phyloP scores from a whole-genome alignment of 176 grass and related monocot species.

The Triticum urartu region DNA sequence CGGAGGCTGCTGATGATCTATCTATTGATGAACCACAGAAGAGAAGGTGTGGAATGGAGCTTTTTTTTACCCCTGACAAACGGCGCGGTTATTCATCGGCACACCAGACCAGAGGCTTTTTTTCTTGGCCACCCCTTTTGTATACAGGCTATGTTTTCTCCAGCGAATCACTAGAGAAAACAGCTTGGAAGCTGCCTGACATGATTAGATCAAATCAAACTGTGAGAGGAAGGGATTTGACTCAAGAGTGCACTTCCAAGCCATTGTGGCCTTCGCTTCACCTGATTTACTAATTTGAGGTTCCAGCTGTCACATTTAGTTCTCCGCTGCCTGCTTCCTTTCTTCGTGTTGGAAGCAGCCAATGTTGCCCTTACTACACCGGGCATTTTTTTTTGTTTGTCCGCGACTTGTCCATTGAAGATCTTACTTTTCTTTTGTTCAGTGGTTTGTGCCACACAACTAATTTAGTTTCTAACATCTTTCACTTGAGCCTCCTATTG shows the following conservation, averaged over 20 bases:
- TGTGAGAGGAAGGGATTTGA: constrained; percentile 36
- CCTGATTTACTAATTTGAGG: constrained; percentile 48
- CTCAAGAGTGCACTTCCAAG: constrained; percentile 41
- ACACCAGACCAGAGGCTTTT: constrained; percentile 8
- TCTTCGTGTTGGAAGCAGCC: constrained; percentile 47
- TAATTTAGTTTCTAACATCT: constrained; percentile 19
- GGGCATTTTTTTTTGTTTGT: constrained; percentile 43
- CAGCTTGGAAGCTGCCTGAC: constrained; percentile 30
- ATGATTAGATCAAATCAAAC: constrained; percentile 31
- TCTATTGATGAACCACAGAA: constrained; percentile 34
- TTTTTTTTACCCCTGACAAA: background rate
- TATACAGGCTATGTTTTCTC: constrained; percentile 40
- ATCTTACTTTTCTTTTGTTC: constrained; percentile 17
- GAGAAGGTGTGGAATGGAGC: constrained; percentile 19
- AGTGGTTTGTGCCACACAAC: constrained; percentile 20
- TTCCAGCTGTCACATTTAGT: constrained; percentile 33
- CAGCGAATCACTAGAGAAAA: constrained; percentile 7
- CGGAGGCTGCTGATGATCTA: constrained; percentile 15
- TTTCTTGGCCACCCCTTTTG: constrained; percentile 36
- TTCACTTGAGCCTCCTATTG: background rate
- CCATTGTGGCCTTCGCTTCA: constrained; percentile 42
- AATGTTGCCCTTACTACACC: constrained; percentile 24
- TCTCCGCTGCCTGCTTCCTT: constrained; percentile 41
- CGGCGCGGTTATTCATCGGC: constrained; percentile 19
- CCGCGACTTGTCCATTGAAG: constrained; percentile 16